These are phyloP conservation scores for Amoeboaphelidium occidentale DNA, from an alignment of 371 early-diverging fungal species.

Conservation along the genomic window DNA sequence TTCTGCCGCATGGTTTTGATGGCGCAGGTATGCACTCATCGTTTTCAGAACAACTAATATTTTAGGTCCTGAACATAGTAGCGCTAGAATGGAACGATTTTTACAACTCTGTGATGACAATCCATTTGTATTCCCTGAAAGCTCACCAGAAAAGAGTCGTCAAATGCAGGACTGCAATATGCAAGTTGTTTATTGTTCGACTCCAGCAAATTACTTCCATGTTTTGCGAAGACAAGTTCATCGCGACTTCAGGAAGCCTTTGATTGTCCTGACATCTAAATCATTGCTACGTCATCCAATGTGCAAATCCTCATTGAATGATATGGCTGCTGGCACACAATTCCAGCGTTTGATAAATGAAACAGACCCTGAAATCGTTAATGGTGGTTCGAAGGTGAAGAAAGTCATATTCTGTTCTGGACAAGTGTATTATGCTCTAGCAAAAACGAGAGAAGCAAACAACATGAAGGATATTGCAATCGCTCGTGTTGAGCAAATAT, in stretches of 20 bases:
- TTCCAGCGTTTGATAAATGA: conserved; percentile 84
- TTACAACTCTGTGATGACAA: conserved; percentile 82
- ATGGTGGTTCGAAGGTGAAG: conserved; percentile 31
- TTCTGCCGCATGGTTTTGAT: conserved; percentile 91
- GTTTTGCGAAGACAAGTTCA: conserved; percentile 77
- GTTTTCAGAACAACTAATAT: no score
- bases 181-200: conserved; percentile 82
- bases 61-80: conserved; percentile 93
- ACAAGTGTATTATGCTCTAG: conserved; percentile 80
- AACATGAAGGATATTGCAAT: conserved; percentile 40
- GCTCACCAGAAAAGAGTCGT: conserved; percentile 23
- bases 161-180: conserved; percentile 84
- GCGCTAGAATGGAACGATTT: conserved; percentile 78
- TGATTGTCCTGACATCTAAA: conserved; percentile 74
- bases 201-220: conserved; percentile 91
- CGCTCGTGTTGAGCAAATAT: conserved; percentile 76
- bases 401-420: conserved; percentile 79
- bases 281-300: conserved; percentile 75
- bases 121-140: conserved; percentile 54
- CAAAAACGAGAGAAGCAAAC: conserved; percentile 64
- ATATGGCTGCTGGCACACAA: conserved; percentile 50
- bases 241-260: conserved; percentile 90
- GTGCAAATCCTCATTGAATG: conserved; percentile 51
- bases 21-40: no score
- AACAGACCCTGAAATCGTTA: conserved; percentile 41